Percentiles rank a stretch among this genome's conserved stretches.
phyloP scores from a whole-genome alignment of 2,329 filamentous ascomycete species.

The Botrytis fabae region DNA sequence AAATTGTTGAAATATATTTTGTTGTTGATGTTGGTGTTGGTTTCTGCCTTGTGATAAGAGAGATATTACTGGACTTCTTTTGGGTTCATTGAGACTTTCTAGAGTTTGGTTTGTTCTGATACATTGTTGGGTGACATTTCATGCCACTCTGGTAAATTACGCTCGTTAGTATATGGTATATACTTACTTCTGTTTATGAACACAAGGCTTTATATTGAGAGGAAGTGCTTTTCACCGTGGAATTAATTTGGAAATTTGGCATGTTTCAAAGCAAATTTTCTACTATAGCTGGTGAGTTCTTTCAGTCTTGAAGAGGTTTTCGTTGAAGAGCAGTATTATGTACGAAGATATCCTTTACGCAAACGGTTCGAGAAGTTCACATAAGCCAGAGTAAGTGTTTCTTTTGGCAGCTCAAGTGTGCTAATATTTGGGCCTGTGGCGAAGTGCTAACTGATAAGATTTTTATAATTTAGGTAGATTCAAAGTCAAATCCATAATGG shows the following conservation, averaged over 20 bases:
- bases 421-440: too few relatives aligned
- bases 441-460: too few relatives aligned
- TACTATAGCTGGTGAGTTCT: neutral
- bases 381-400: too few relatives aligned
- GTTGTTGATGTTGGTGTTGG: neutral
- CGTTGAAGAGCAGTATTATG: too few relatives aligned
- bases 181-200: neutral
- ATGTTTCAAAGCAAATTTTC: neutral
- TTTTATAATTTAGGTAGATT: too few relatives aligned
- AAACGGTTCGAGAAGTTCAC: too few relatives aligned
- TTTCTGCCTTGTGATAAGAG: neutral
- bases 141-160: neutral
- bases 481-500: neutral
- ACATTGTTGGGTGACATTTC: neutral
- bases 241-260: neutral
- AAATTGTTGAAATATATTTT: neutral
- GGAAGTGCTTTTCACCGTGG: neutral
- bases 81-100: neutral
- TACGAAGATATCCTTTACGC: too few relatives aligned
- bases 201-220: neutral
- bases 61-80: accelerated
- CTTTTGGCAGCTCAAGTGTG: too few relatives aligned
- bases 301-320: neutral
- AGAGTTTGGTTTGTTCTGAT: neutral
- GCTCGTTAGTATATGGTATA: too few relatives aligned